Evolutionary conservation across 2,329 filamentous ascomycete genomes (phyloP).

Genomic region (Diplocarpon rosae): DNA sequence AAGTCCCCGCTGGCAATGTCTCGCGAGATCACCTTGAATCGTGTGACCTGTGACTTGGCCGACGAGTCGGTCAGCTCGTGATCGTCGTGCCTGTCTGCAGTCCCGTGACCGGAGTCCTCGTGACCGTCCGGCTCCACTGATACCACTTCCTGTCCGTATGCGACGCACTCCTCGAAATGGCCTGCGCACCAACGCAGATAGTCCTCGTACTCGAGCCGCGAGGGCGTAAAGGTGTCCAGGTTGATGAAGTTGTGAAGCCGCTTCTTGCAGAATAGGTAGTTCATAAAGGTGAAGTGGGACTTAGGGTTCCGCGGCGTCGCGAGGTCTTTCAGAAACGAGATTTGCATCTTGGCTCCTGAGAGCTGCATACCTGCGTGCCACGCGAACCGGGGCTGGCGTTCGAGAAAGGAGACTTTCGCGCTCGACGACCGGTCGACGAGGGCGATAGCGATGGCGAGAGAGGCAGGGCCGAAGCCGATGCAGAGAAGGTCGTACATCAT

Average conservation of each 20-base stretch:
- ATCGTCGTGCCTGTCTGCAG: slow-evolving; percentile 38
- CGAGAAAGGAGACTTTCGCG: slow-evolving; percentile 76
- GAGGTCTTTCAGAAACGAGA: slow-evolving; percentile 93
- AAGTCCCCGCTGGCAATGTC: slow-evolving; percentile 25
- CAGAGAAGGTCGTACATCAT: slow-evolving; percentile 51
- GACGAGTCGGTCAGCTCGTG: slow-evolving; percentile 21
- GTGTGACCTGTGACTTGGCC: too few relatives aligned
- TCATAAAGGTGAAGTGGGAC: slow-evolving; percentile 89
- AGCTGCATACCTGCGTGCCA: slow-evolving; percentile 97
- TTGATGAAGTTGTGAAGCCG: slow-evolving; percentile 89
- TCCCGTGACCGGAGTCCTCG: slow-evolving; percentile 29
- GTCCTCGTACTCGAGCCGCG: slow-evolving; percentile 83
- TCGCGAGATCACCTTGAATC: too few relatives aligned
- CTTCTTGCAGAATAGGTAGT: slow-evolving; percentile 74
- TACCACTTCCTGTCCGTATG: too few relatives aligned
- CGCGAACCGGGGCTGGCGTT: slow-evolving; percentile 71
- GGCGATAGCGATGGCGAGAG: slow-evolving; percentile 78
- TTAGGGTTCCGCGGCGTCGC: slow-evolving; percentile 79
- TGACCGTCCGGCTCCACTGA: too few relatives aligned
- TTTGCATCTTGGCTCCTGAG: slow-evolving; percentile 91
- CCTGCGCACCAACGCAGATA: slow-evolving; percentile 88
- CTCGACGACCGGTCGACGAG: slow-evolving; percentile 45
- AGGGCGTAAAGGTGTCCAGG: slow-evolving; percentile 76
- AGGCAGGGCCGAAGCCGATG: slow-evolving; percentile 87
- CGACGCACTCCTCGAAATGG: slow-evolving; percentile 47